Conservation (phyloP, 2,329 filamentous ascomycete species). For the Calonectria hongkongensis region DNA sequence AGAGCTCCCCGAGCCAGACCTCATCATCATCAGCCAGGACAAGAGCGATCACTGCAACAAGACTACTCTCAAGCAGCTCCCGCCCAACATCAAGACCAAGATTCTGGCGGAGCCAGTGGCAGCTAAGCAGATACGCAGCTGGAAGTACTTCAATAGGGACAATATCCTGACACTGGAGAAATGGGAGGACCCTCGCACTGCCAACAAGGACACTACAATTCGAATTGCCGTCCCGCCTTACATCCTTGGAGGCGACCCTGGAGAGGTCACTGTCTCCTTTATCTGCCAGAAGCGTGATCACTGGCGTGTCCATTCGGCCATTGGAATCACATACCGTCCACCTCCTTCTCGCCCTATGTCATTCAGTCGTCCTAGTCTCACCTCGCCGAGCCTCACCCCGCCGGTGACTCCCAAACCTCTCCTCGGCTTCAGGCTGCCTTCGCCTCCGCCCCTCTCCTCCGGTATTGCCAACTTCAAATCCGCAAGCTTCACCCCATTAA, state of each 20-base stretch:
- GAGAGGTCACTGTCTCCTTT: conserved; percentile 83
- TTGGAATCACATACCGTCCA: conserved; percentile 83
- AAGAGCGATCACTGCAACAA: conserved; percentile 82
- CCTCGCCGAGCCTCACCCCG: conserved; percentile 45
- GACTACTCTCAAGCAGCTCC: conserved; percentile 79
- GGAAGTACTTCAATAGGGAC: conserved; percentile 79
- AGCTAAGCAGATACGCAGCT: conserved; percentile 78
- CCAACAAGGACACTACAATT: conserved; percentile 59
- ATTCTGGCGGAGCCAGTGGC: conserved; percentile 80
- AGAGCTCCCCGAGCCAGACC: conserved; percentile 65
- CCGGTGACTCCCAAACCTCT: conserved; percentile 39
- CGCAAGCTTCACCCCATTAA: conserved; percentile 33
- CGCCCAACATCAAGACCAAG: conserved; percentile 71
- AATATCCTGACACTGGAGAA: conserved; percentile 66
- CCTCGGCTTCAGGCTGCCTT: conserved; percentile 37
- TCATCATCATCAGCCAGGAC: conserved; percentile 68
- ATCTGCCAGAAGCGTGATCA: conserved; percentile 77
- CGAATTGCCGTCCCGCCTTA: conserved; percentile 73
- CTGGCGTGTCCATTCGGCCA: conserved; percentile 77
- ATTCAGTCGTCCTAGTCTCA: conserved; percentile 44
- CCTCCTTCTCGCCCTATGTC: conserved; percentile 61
- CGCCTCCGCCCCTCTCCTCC: conserved; percentile 35
- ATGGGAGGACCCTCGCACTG: conserved; percentile 66
- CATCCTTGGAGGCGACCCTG: conserved; percentile 70
- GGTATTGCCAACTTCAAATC: conserved; percentile 31